Base-by-base conservation (phyloP, 306 rosid species). In the Pueraria montana region DNA sequence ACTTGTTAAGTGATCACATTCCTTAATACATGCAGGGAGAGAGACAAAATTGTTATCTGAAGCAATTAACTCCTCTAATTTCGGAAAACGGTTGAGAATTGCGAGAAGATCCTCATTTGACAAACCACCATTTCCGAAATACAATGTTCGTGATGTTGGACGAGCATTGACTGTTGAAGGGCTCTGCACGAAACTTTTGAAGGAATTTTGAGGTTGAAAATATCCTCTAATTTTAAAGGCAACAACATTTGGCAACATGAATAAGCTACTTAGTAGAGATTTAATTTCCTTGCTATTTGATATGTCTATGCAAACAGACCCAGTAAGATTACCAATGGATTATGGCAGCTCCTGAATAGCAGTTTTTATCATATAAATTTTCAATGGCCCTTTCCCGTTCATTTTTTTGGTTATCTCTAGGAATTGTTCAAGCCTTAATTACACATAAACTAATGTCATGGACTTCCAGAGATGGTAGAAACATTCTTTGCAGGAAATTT, bases 11-110 rank as follows among this genome's bases (percentile, higher is more conserved):
- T 63, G 42, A 26, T 2, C 21, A 10, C 27, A 68, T 13, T 79
- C 77, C 14, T 84, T 65, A n/a, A 79, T 74, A 59, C 77, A 79
- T 13, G 1, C 14, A 30, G 84, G 87, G n/a, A 79, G 56, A 4
- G 46, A 64, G 11, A 46, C 48, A 5, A 84, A 42, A 30, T 84
- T 38, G 32, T 55, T 79, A 0, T 16, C 26, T 0, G 24, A 5
- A 7, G 24, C 27, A 42, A 20, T 2, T 20, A 79, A 66, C 12
- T 30, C 9, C 12, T 30, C 9, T 45, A 79, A 53, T 20, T 52
- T 17, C 3, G 30, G 67, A 36, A 84, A 84, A 5, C 17, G 46
- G 0, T 1, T 16, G 21, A 84, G 62, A 13, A 69, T 18, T 1
- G 16, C 23, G 1, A 3, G 5, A 45, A 84, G 30, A 45, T 80